Evolutionary conservation across 2,329 filamentous ascomycete genomes (phyloP), one percentile per base, ranked within the genome.

Genomic region (Trichoderma sp.): DNA sequence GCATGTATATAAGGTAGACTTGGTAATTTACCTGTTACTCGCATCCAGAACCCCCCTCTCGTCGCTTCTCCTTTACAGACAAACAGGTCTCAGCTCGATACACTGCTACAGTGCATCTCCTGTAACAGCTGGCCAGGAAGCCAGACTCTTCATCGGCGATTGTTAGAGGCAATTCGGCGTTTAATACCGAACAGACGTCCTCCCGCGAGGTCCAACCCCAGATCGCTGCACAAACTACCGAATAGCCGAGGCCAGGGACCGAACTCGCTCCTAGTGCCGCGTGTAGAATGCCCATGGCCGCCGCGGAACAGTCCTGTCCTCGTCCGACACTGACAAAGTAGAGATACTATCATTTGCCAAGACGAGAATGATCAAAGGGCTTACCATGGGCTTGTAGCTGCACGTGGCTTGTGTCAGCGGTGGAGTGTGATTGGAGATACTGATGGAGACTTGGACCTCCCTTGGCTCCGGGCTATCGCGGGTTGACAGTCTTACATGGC

Each of bases 171-270:
- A 39, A 3, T 28, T 54, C 41, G 39, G 24, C 34, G 15, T 34
- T n/a, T 47, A 47, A 7, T 30, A 28, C 50, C 59, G 59, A 54
- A 15, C 12, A 34, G 30, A 1, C 19, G 12, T 26, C 26, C 41
- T 45, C 5, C 17, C 39, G 50, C 34, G 48, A 62, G 26, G 15
- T 61, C 9, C 17, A 17, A 43, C 6, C 34, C 52, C 28, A 30
- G 58, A 62, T 44, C 48, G 19, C 48, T 17, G 1, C n/a, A 24
- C 47, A 34, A 54, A 62, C 48, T 52, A 62, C 59, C 59, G 59
- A 62, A 62, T 54, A 62, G 14, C 59, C 59, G 59, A 62, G 7
- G 50, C 26, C 48, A 44, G 47, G 24, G 10, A 52, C 41, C 59
- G 48, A 62, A 44, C 52, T 62, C 58, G 58, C 58, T 43, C 21